Percentiles rank a stretch among this genome's conserved stretches.
phyloP scores from a whole-genome alignment of 495 filamentous ascomycete species.

The Pyrenopolyporus hunteri region DNA sequence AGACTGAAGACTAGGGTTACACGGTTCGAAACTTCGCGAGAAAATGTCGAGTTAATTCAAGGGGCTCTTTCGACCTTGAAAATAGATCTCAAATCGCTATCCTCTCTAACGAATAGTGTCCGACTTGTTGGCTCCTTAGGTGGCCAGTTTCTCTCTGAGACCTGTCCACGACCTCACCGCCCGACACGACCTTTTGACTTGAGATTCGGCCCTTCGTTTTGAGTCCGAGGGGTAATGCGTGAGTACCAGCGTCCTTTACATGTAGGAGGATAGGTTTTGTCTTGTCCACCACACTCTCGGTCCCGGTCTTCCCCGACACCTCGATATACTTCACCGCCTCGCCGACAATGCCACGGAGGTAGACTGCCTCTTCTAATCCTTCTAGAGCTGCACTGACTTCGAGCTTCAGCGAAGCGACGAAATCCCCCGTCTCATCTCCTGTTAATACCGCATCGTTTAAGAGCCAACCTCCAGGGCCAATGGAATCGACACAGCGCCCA shows the following conservation, averaged over 20 bases:
- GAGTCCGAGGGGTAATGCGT: conserved; percentile 71
- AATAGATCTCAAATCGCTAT: conserved; percentile 60
- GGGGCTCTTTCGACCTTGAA: too few relatives aligned
- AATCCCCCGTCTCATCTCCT: conserved; percentile 61
- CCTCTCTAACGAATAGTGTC: conserved; percentile 77
- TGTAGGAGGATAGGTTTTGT: conserved; percentile 36
- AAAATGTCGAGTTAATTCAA: too few relatives aligned
- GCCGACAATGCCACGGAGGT: conserved; percentile 68
- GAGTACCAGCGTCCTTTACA: conserved; percentile 37
- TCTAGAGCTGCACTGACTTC: conserved; percentile 79
- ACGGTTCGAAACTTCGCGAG: too few relatives aligned
- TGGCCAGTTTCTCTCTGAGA: conserved; percentile 73
- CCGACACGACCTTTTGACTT: conserved; percentile 62
- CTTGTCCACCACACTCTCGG: conserved; percentile 13
- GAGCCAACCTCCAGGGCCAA: conserved; percentile 86
- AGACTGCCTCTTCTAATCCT: conserved; percentile 74
- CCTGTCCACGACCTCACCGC: conserved; percentile 67
- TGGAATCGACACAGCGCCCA: conserved; percentile 77
- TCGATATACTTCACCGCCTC: conserved; percentile 73
- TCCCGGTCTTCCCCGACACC: conserved; percentile 44
- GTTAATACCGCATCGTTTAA: conserved; percentile 60
- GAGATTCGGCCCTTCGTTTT: conserved; percentile 64
- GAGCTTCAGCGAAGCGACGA: conserved; percentile 69
- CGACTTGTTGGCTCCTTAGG: conserved; percentile 71
- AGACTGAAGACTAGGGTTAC: too few relatives aligned